These are phyloP conservation scores for Aspergillus sp. DNA, from an alignment of 2,329 filamentous ascomycete genomes.

Conservation along the genomic window DNA sequence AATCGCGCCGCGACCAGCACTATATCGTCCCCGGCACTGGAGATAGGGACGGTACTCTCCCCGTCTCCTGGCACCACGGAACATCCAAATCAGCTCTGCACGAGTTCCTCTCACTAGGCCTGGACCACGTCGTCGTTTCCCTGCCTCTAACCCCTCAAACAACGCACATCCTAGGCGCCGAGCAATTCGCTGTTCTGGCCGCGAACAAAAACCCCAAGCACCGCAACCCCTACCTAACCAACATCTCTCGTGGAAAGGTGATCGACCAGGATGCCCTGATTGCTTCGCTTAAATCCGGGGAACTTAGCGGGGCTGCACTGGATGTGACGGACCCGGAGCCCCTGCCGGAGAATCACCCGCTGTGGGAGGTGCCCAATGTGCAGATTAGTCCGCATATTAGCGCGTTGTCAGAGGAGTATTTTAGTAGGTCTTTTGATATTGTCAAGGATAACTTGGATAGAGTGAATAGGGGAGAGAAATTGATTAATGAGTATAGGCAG, in stretches of 20 bases:
- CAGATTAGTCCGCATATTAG: constrained; percentile 69
- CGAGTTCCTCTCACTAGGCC: constrained; percentile 54
- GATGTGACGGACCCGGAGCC: constrained; percentile 82
- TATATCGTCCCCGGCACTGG: constrained; percentile 70
- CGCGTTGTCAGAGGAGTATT: constrained; percentile 55
- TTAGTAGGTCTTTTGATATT: constrained; percentile 58
- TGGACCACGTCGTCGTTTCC: constrained; percentile 58
- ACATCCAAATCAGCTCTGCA: constrained; percentile 53
- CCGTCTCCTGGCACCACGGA: constrained; percentile 58
- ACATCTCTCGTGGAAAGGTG: constrained; percentile 68
- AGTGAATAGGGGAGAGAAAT: constrained; percentile 51
- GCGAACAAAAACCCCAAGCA: constrained; percentile 24
- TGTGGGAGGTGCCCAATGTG: constrained; percentile 70
- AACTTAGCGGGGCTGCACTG: constrained; percentile 66
- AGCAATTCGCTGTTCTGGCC: constrained; percentile 58
- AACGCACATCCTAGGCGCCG: constrained; percentile 53
- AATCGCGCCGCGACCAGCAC: constrained; percentile 62
- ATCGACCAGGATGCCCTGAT: constrained; percentile 64
- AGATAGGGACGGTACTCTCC: constrained; percentile 57
- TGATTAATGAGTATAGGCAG: constrained; percentile 64
- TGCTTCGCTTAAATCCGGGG: constrained; percentile 55
- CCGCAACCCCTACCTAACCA: constrained; percentile 62
- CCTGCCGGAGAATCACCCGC: constrained; percentile 63
- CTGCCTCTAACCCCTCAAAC: constrained; percentile 60
- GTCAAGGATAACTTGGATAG: constrained; percentile 58